Conservation (phyloP, 768 basidiomycete genomes). For the Chalciporus chontae region DNA sequence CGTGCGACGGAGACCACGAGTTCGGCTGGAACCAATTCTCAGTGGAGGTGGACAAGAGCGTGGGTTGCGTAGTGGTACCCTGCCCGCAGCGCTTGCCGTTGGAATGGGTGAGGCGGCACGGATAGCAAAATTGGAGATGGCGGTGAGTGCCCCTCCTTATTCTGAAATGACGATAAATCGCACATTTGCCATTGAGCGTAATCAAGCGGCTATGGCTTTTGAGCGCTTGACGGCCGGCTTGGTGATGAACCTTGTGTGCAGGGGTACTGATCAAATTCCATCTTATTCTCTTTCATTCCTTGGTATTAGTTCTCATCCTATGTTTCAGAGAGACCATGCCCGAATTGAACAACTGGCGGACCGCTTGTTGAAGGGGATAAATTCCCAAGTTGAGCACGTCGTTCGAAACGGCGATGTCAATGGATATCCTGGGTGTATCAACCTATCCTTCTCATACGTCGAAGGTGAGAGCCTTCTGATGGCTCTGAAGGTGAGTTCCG, state of each 20-base stretch:
- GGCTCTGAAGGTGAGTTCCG: conserved; percentile 79
- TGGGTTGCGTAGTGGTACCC: conserved; percentile 91
- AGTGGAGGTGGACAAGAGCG: conserved; percentile 98
- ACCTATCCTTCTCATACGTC: conserved; percentile 93
- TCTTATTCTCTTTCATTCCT: not conserved
- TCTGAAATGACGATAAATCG: conserved; percentile 44
- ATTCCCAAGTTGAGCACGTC: conserved; percentile 81
- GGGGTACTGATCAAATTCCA: conserved; percentile 75
- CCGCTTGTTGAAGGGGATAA: conserved; percentile 78
- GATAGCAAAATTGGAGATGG: conserved; percentile 90
- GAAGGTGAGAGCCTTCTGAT: conserved; percentile 97
- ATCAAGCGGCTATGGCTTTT: conserved; percentile 39
- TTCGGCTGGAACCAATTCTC: conserved; percentile 90
- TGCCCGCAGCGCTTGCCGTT: conserved; percentile 83
- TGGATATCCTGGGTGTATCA: conserved; percentile 95
- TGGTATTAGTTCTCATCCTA: conserved; percentile 5
- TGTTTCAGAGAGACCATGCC: conserved; percentile 70
- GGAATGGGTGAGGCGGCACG: conserved; percentile 94
- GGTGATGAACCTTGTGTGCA: conserved; percentile 77
- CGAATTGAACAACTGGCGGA: conserved; percentile 73
- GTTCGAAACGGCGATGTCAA: conserved; percentile 89
- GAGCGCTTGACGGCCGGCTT: conserved; percentile 41
- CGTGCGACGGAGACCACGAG: conserved; percentile 87
- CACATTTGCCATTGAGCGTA: conserved; percentile 36
- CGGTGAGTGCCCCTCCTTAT: conserved; percentile 53